Evolutionary conservation across 106 monocot genomes (phyloP), one percentile per base, ranked within the genome.

Genomic region (Cymbidium sinense): DNA sequence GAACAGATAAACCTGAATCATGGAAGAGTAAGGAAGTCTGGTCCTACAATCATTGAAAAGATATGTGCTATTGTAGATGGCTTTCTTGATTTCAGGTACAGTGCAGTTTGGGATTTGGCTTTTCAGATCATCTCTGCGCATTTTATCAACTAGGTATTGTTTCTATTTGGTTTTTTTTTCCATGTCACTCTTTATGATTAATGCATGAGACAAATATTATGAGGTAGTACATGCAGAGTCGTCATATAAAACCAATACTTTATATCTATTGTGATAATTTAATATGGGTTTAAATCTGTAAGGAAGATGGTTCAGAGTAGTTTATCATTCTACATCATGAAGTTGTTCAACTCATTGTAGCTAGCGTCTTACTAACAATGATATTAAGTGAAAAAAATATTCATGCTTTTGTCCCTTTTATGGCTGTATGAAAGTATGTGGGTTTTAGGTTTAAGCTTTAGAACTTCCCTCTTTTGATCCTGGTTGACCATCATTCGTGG

Each of bases 61-160:
- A 94, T 98, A 47, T 98, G 98, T 86, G 88, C 81, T 5, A 90
- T 77, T 74, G 62, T 94, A 74, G 98, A 94, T 76, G 86, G 90
- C 35, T 82, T 98, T 20, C 85, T 98, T 77, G 83, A 90, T 75
- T 87, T 92, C 84, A 85, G 82, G 13, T 98, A 92, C 61, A 82
- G 41, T 76, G 88, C 82, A 43, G 88, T 94, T 2, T 92, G 88
- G 94, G 94, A 98, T 79, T 77, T 86, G 85, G 90, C 90, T n/a
- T 98, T 98, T 90, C 88, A 90, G 65, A 81, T 94, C 71, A 78
- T 98, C 71, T 88, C 98, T 51, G 36, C 86, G 87, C 87, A 78
- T 98, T 98, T 80, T 80, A 86, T 81, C 85, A 83, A 81, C 41
- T 94, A 86, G 98, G 98, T 92, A 82, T 69, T 44, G 31, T 25